phyloP scores from a whole-genome alignment of 2,329 filamentous ascomycete species.

The Incumbomyces lentus region DNA sequence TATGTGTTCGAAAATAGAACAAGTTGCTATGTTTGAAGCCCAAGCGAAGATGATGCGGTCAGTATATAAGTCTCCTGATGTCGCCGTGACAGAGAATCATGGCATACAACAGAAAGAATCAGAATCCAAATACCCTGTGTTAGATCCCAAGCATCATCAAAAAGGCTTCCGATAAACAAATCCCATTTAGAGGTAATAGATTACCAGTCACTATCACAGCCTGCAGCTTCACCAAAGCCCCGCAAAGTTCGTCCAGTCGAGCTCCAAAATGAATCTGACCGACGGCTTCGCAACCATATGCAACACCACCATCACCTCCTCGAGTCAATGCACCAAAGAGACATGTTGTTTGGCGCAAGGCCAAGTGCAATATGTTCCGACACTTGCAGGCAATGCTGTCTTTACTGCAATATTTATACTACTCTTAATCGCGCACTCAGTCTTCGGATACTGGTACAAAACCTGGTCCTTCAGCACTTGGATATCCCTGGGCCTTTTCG shows the following conservation, averaged over 20 bases:
- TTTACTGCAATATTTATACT: slow-evolving; percentile 44
- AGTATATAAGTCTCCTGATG: too few relatives aligned
- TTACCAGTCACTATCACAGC: too few relatives aligned
- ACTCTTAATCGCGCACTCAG: slow-evolving; percentile 32
- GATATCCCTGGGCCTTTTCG: slow-evolving; percentile 43
- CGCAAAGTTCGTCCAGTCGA: not conserved
- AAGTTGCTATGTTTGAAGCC: too few relatives aligned
- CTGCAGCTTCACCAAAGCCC: not conserved
- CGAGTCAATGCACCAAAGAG: not conserved
- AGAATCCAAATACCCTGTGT: too few relatives aligned
- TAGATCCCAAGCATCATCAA: too few relatives aligned
- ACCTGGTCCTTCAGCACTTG: slow-evolving; percentile 44
- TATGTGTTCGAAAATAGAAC: too few relatives aligned
- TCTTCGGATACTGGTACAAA: slow-evolving; percentile 35
- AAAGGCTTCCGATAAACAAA: too few relatives aligned
- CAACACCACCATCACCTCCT: slow-evolving; percentile 1
- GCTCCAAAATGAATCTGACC: not conserved
- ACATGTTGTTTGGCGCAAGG: slow-evolving; percentile 9
- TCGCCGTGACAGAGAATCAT: too few relatives aligned
- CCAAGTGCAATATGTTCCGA: slow-evolving; percentile 45
- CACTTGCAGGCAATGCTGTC: slow-evolving; percentile 42
- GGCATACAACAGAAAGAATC: too few relatives aligned
- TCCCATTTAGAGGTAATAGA: too few relatives aligned
- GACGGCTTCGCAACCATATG: not conserved
- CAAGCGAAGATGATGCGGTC: too few relatives aligned